Conservation (phyloP, 371 early-diverging fungal species). For the Fennellomyces sp. region DNA sequence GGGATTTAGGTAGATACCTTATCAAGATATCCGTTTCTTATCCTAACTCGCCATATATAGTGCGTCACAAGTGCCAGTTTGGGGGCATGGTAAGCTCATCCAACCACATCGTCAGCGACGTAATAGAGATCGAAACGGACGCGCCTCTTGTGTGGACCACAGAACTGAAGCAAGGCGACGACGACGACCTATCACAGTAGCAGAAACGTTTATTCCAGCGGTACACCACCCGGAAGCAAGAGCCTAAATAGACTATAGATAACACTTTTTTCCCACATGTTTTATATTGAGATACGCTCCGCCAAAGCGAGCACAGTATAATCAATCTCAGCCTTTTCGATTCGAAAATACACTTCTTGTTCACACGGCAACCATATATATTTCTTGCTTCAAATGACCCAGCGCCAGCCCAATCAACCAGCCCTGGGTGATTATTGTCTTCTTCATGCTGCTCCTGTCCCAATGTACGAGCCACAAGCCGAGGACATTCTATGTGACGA, state of each 20-base stretch:
- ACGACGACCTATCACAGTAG: neutral
- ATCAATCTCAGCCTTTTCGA: neutral
- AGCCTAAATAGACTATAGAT: no score
- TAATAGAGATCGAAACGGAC: slow-evolving; percentile 66
- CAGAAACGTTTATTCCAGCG: no score
- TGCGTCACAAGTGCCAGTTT: slow-evolving; percentile 61
- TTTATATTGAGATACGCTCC: no score
- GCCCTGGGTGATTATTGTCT: slow-evolving; percentile 3
- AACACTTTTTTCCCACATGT: no score
- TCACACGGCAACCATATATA: no score
- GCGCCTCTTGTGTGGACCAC: slow-evolving; percentile 81
- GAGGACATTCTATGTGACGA: slow-evolving; percentile 51
- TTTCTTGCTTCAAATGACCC: neutral
- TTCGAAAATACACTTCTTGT: no score
- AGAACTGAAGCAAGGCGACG: slow-evolving; percentile 43
- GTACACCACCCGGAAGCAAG: no score
- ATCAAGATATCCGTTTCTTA: neutral
- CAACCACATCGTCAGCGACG: slow-evolving; percentile 64
- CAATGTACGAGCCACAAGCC: slow-evolving; percentile 32
- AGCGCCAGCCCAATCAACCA: neutral
- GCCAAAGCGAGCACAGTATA: no score
- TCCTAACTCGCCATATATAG: slow-evolving; percentile 12
- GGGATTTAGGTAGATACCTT: slow-evolving; percentile 76
- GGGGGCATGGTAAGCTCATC: slow-evolving; percentile 80
- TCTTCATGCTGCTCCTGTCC: neutral